Percentiles rank a stretch among this genome's conserved stretches.
These are phyloP conservation scores for Penicillium sp. DNA, from an alignment of 2,329 filamentous ascomycete species.

Conservation along the genomic window DNA sequence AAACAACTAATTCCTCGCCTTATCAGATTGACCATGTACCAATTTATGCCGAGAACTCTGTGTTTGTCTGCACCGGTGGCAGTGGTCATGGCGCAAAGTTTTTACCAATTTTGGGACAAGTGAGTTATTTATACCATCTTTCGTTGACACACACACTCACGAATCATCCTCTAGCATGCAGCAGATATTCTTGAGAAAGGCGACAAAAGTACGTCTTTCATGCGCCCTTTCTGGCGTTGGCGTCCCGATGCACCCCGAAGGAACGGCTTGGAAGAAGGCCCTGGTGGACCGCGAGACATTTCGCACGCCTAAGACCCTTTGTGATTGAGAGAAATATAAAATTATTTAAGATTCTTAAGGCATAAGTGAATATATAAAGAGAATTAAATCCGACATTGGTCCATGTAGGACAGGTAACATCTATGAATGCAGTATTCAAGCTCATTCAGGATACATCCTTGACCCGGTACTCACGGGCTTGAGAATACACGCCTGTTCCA, in stretches of 20 bases:
- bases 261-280: slow-evolving; percentile 36
- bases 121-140: slow-evolving; percentile 1
- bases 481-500: slow-evolving; percentile 28
- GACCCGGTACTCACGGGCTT: slow-evolving; percentile 25
- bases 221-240: slow-evolving; percentile 37
- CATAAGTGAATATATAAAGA: background rate
- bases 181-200: slow-evolving; percentile 33
- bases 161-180: slow-evolving; percentile 26
- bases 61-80: slow-evolving; percentile 39
- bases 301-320: background rate
- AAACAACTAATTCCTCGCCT: too few relatives aligned
- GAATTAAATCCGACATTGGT: background rate
- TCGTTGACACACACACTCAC: background rate
- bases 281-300: slow-evolving; percentile 26
- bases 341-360: background rate
- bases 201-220: slow-evolving; percentile 28
- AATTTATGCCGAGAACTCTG: slow-evolving; percentile 25
- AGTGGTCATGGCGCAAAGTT: slow-evolving; percentile 42
- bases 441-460: slow-evolving; percentile 15
- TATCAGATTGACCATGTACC: slow-evolving; percentile 36
- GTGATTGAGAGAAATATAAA: background rate
- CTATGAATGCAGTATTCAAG: too few relatives aligned
- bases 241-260: slow-evolving; percentile 24
- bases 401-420: too few relatives aligned
- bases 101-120: slow-evolving; percentile 37